Evolutionary conservation across 2,329 filamentous ascomycete species (phyloP).

Genomic region (Cladosporium sp.): DNA sequence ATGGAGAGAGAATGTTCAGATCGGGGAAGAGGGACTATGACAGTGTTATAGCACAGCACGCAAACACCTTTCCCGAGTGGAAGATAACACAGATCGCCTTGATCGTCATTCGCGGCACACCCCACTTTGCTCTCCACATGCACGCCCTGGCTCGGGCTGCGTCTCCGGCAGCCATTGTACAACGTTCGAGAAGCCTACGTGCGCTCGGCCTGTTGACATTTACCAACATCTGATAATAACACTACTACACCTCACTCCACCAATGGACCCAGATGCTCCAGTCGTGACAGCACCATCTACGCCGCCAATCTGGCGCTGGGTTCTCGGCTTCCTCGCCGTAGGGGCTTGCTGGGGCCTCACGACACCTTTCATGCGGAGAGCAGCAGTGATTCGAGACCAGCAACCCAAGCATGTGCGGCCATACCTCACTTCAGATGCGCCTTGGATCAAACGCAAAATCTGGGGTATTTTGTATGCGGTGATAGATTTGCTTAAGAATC

Average conservation of each 20-base stretch:
- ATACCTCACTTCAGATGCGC: constrained; percentile 46
- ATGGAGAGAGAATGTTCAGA: too few species aligned
- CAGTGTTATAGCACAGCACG: not conserved
- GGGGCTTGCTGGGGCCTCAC: constrained; percentile 82
- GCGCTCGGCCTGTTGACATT: too few species aligned
- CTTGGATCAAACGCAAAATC: constrained; percentile 58
- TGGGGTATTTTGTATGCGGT: constrained; percentile 69
- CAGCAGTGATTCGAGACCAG: constrained; percentile 57
- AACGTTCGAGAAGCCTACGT: not conserved
- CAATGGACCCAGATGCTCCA: constrained; percentile 29
- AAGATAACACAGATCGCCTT: not conserved
- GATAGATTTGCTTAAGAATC: constrained; percentile 71
- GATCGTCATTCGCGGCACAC: not conserved
- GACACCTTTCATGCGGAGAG: constrained; percentile 74
- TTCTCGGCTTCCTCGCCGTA: constrained; percentile 84
- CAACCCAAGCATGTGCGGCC: constrained; percentile 48
- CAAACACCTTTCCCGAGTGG: not conserved
- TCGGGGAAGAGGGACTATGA: too few species aligned
- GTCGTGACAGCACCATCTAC: constrained; percentile 19
- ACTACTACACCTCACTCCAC: not conserved
- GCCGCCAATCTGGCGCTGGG: constrained; percentile 67
- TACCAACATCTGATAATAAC: not conserved
- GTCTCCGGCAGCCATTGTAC: not conserved
- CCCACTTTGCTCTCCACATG: constrained; percentile 3
- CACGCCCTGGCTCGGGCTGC: not conserved